Evolutionary conservation across 2,329 filamentous ascomycete species (phyloP), one percentile per base, ranked within the genome.

Genomic region (Trematosphaeria pertusa): DNA sequence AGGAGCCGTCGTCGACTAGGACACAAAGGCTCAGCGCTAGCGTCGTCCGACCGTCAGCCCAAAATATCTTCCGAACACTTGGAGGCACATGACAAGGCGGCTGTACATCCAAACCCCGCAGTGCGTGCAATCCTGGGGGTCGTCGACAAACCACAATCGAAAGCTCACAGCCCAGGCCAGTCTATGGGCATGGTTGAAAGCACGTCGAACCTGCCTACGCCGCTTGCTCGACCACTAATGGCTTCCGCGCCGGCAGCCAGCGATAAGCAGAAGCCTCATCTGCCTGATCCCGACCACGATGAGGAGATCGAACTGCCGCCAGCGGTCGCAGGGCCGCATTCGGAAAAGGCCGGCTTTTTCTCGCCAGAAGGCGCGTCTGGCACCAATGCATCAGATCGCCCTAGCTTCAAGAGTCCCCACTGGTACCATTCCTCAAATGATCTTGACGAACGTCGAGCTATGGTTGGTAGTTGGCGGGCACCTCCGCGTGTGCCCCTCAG

Each of bases 171-270:
- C 38, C 49, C 42, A 24, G 40, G 59, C 10, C 61, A 65, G 17
- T 55, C 65, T 20, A 73, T 76, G 19, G 48, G 62, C 5, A 47
- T 48, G 12, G 36, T 50, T 9, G 80, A 82, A 49, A 81, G 75
- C 59, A 76, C 76, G 12, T 83, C 81, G 2, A 82, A 81, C 54
- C 73, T 82, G 62, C 75, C 80, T 12, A 84, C 81, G 14, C 81
- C 81, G 20, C 73, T 83, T 42, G 81, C 77, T 5, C 72, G 75
- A 44, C 79, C 81, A 45, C 44, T 67, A 21, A 58, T 50, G 10
- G 43, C 43, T 12, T 47, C 51, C 17, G 28, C 35, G 7, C 30
- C 50, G 36, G 18, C 17, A 2, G 28, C 31, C 7, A 35, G 39
- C 32, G 46, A 47, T 26, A 35, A 40, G 5, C 37, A 55, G 31